Base-by-base conservation (phyloP, 2,329 filamentous ascomycete genomes). In the Claviceps purpurea region DNA sequence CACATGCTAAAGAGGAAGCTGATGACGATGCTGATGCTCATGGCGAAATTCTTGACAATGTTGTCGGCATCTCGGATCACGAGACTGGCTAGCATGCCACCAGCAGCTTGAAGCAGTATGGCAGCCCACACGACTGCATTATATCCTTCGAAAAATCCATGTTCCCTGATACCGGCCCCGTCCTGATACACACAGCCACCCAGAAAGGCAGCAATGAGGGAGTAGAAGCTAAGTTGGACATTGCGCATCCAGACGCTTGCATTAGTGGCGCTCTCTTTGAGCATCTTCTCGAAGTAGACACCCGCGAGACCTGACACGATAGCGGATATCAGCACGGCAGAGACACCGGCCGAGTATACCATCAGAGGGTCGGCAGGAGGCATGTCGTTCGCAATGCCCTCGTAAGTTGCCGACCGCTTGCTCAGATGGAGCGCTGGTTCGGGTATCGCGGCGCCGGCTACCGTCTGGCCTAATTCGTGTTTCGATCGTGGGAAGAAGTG, bases 141-240 rank as follows among this genome's bases (percentile, higher is more conserved):
- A 70, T 97, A 98, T 2, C 93, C 93, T 53, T 87, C 85, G 60
- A 98, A 97, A 68, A 97, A 95, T 13, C 93, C 93, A 56, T 87
- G 82, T 65, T 85, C 81, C 26, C 84, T 77, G 57, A 98, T 89
- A 42, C 86, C 84, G 55, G 83, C 80, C 26, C 91, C 93, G 59
- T 98, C 93, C 57, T 89, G 87, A 70, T 87, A 87, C 2, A 94
- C 70, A 5, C 97, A 84, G 1, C 91, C 93, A 50, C 95, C 76
- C 53, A 97, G 81, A 0, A 96, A 74, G 1, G 90, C 87, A 0
- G 91, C 89, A 60, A 96, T 91, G 1, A 97, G 74, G 1, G 90
- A 95, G 71, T 95, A 98, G 63, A 96, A 87, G 1, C 89, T 90
- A 24, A 98, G 73, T 67, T 98, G 93, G 47, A 96, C 85, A 65